Evolutionary conservation across 2,329 filamentous ascomycete species (phyloP), one percentile per base, ranked within the genome.

Genomic region (Huntiella omanensis): DNA sequence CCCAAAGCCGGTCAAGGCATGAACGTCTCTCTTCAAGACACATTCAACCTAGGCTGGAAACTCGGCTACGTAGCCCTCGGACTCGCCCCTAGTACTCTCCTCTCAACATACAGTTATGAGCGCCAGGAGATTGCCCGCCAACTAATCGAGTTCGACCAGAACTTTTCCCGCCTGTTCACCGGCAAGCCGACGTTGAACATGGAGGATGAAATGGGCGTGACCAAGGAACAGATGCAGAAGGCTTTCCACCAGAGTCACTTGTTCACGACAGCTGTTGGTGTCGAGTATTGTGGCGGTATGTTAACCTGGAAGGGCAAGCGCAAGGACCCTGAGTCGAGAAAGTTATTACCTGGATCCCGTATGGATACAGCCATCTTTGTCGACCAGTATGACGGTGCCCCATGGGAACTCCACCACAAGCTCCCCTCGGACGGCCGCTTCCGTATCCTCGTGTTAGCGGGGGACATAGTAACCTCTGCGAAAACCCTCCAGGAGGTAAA

Each of bases 1-100:
- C 72, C 72, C 3, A 77, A 77, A 55, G 73, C 71, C 2, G 73
- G 73, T 3, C 73, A 77, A 55, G 75, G 75, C 19, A 79, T 80
- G 75, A 80, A 81, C 53, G 70, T 78, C 2, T 70, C 65, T 15
- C 77, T 80, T 69, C 74, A 78, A 53, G 76, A 81, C 56, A 57
- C 63, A 0, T 70, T 63, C 54, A 71, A 71, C 49, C 63, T 71
- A 0, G 67, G 65, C 4, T 71, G 68, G 68, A 71, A 71, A 54
- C 55, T 70, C 1, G 64, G 60, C 0, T 52, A 58, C 2, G 62
- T 63, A 3, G 52, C 57, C 13, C 62, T 62, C 49, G 62, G 62
- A 10, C 54, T 63, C 1, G 58, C 61, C 0, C 58, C 60, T 1
- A 55, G 55, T 0, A 56, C 53, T 1, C 56, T 75, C 0, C 58